These are phyloP conservation scores for Emergomyces orientalis DNA, from an alignment of 2,329 filamentous ascomycete genomes.

Conservation along the genomic window DNA sequence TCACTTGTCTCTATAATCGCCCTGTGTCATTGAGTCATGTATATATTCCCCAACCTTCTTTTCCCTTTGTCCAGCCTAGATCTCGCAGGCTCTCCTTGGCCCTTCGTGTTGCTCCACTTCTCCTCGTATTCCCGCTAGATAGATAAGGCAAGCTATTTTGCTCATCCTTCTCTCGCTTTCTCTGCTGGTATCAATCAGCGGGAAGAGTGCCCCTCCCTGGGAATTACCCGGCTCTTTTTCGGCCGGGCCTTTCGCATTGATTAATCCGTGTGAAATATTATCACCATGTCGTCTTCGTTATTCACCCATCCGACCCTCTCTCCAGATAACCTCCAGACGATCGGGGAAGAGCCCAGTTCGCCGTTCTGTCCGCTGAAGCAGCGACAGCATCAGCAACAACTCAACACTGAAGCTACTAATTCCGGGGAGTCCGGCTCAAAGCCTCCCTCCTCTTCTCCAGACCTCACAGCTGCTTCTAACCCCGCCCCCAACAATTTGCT, in stretches of 20 bases:
- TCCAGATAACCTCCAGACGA: slow-evolving; percentile 12
- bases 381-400: not conserved
- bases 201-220: not conserved
- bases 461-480: slow-evolving; percentile 20
- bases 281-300: slow-evolving; percentile 9
- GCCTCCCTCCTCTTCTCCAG: slow-evolving; percentile 20
- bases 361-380: slow-evolving; percentile 2
- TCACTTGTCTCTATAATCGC: not conserved
- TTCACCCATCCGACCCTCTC: slow-evolving; percentile 14
- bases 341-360: slow-evolving; percentile 12
- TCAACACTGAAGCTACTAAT: slow-evolving; percentile 16
- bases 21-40: not conserved
- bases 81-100: slow-evolving; percentile 3
- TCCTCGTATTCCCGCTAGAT: not conserved
- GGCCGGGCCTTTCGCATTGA: not conserved
- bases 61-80: slow-evolving; percentile 4
- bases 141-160: not conserved
- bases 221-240: not conserved
- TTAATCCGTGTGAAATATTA: not conserved
- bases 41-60: slow-evolving; percentile 6
- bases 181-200: not conserved
- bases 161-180: not conserved
- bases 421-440: slow-evolving; percentile 10
- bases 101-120: slow-evolving; percentile 2
- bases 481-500: slow-evolving; percentile 23